These are phyloP conservation scores for Aphanomyces invadans DNA, from an alignment of 352 stramenopile species.

Conservation along the genomic window DNA sequence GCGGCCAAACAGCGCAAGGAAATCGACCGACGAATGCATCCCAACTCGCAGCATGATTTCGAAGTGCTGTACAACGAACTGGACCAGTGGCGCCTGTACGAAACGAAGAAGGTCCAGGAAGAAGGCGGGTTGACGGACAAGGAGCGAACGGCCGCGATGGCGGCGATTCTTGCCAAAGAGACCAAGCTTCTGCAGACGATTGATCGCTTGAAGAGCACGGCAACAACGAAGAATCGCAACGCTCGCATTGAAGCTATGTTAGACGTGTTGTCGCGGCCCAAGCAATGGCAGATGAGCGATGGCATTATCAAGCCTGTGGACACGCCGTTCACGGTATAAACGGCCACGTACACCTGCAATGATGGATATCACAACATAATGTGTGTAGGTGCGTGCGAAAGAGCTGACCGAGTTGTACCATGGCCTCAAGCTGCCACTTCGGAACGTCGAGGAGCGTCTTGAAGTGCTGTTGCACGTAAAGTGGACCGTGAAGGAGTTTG, in stretches of 20 bases:
- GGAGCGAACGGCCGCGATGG: slow-evolving; percentile 38
- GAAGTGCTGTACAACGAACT: slow-evolving; percentile 92
- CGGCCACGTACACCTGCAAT: neutral
- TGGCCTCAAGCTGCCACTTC: slow-evolving; percentile 47
- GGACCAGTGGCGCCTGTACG: slow-evolving; percentile 84
- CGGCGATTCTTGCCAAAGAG: slow-evolving; percentile 65
- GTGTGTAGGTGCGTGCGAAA: slow-evolving; percentile 55
- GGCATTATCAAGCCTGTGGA: slow-evolving; percentile 83
- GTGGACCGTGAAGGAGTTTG: slow-evolving; percentile 89
- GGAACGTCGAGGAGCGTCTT: slow-evolving; percentile 77
- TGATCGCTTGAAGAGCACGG: slow-evolving; percentile 79
- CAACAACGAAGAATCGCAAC: slow-evolving; percentile 66
- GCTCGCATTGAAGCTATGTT: slow-evolving; percentile 85
- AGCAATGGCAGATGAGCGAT: slow-evolving; percentile 90
- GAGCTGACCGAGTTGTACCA: slow-evolving; percentile 86
- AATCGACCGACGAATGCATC: slow-evolving; percentile 84
- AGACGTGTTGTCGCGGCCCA: slow-evolving; percentile 80
- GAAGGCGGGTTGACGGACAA: slow-evolving; percentile 30
- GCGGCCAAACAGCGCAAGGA: slow-evolving; percentile 32
- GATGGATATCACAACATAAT: neutral
- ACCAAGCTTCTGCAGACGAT: slow-evolving; percentile 85
- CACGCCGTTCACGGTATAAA: slow-evolving; percentile 65
- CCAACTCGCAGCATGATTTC: slow-evolving; percentile 73
- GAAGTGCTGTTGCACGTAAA: slow-evolving; percentile 90
- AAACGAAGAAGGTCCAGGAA: slow-evolving; percentile 68